A percentile compares a stretch with the other conserved stretches of the same genome.
Evolutionary conservation across 805 yeast genomes (phyloP).

Genomic region (Candida ulmi): DNA sequence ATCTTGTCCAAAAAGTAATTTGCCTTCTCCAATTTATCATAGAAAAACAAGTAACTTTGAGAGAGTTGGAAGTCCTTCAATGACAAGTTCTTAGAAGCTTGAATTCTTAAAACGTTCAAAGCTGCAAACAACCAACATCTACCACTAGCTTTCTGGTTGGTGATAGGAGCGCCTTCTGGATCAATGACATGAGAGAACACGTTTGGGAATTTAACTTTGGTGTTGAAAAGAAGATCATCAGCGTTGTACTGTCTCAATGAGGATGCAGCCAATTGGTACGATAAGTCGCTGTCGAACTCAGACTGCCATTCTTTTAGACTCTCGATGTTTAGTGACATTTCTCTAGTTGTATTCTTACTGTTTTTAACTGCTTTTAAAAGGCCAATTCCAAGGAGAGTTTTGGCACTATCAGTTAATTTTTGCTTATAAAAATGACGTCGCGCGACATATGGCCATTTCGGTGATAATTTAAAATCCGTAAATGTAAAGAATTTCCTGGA

Average conservation of each 20-base stretch:
- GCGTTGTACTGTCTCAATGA: constrained; percentile 30
- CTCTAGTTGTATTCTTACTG: not conserved
- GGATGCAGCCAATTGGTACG: constrained; percentile 28
- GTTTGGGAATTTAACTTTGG: constrained; percentile 14
- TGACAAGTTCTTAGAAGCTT: constrained; percentile 55
- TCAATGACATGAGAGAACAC: constrained; percentile 28
- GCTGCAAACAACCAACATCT: constrained; percentile 90
- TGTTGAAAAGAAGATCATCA: constrained; percentile 25
- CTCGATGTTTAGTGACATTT: not conserved
- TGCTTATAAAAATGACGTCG: too few relatives aligned
- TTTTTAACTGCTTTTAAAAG: too few relatives aligned
- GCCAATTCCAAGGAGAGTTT: too few relatives aligned
- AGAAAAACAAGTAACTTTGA: constrained; percentile 75
- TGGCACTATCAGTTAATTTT: too few relatives aligned
- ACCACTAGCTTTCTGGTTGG: constrained; percentile 72
- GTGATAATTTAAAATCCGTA: too few relatives aligned
- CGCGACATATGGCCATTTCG: too few relatives aligned
- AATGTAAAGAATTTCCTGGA: too few relatives aligned
- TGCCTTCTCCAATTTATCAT: constrained; percentile 82
- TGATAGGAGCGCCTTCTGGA: constrained; percentile 51
- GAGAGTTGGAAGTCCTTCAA: constrained; percentile 68
- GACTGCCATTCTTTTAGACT: constrained; percentile 17
- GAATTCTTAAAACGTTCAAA: constrained; percentile 63
- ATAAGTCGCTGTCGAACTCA: constrained; percentile 23
- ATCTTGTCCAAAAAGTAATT: constrained; percentile 76